phyloP scores from a whole-genome alignment of 805 yeast species.

The Candida nonsorbophila region DNA sequence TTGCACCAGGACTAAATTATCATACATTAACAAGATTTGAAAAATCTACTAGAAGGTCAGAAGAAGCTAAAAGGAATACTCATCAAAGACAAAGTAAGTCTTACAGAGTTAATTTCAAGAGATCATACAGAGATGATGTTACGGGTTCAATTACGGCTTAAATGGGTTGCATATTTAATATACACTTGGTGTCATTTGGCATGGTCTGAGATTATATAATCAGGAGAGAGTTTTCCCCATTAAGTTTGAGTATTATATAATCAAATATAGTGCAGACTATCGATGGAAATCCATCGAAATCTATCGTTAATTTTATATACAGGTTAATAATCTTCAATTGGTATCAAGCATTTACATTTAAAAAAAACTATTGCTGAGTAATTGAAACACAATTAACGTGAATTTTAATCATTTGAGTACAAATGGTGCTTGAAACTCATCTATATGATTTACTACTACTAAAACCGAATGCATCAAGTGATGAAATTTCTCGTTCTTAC shows the following conservation, averaged over 20 bases:
- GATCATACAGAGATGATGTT: conserved; percentile 33
- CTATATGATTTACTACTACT: conserved; percentile 34
- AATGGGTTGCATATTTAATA: no score
- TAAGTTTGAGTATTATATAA: no score
- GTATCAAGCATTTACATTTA: no score
- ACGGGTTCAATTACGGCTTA: conserved; percentile 19
- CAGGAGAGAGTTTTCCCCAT: no score
- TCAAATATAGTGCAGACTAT: no score
- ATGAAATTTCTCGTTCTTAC: conserved; percentile 31
- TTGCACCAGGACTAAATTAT: conserved; percentile 30
- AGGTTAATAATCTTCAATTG: no score
- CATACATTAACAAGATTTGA: conserved; percentile 28
- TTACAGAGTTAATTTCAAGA: conserved; percentile 25
- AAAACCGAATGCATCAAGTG: conserved; percentile 24
- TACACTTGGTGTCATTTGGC: no score
- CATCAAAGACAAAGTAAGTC: conserved; percentile 21
- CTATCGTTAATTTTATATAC: no score
- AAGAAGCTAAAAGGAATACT: conserved; percentile 16
- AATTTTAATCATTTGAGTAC: not conserved
- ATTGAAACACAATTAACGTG: conserved; percentile 1
- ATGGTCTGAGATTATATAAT: no score
- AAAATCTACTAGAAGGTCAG: conserved; percentile 19
- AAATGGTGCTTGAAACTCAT: conserved; percentile 10
- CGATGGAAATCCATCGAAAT: no score
- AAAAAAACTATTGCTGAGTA: no score